Conservation (phyloP, 768 basidiomycete genomes). For the Russula ochroleuca region DNA sequence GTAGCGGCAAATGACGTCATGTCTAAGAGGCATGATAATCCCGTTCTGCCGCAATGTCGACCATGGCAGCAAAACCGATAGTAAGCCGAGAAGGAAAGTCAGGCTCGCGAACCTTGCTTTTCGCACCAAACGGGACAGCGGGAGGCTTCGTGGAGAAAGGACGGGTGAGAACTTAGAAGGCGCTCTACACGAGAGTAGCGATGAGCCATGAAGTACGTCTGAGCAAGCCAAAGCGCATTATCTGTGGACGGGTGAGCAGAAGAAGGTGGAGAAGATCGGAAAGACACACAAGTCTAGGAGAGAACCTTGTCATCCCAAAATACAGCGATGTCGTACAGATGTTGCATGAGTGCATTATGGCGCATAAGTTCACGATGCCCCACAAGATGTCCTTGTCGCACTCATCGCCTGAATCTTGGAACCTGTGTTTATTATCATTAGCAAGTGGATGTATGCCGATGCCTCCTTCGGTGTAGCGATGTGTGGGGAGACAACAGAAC, state of each 20-base stretch:
- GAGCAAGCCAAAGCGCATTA: conserved; percentile 99
- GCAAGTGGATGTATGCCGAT: conserved; percentile 63
- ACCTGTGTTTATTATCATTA: conserved; percentile 71
- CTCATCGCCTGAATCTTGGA: conserved; percentile 58
- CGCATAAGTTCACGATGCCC: conserved; percentile 94
- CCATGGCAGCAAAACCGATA: conserved; percentile 65
- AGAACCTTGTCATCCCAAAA: conserved; percentile 99
- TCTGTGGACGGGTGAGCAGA: conserved; percentile 45
- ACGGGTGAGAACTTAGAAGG: conserved; percentile 80
- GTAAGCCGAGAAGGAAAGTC: conserved; percentile 51
- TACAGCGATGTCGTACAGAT: conserved; percentile 92
- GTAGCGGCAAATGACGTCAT: conserved; percentile 92
- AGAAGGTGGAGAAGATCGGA: not conserved
- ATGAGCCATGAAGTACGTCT: conserved; percentile 93
- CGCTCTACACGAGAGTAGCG: conserved; percentile 94
- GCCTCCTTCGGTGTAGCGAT: conserved; percentile 50
- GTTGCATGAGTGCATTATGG: conserved; percentile 97
- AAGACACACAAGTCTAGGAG: conserved; percentile 81
- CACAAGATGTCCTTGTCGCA: conserved; percentile 62
- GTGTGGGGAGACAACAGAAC: conserved; percentile 66
- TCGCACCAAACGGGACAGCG: conserved; percentile 40
- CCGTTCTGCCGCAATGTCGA: conserved; percentile 60
- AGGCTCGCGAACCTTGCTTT: conserved; percentile 48
- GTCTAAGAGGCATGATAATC: conserved; percentile 77
- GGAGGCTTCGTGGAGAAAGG: conserved; percentile 63